Base-by-base conservation (phyloP, 2,329 filamentous ascomycete species). In the Beauveria varroae region DNA sequence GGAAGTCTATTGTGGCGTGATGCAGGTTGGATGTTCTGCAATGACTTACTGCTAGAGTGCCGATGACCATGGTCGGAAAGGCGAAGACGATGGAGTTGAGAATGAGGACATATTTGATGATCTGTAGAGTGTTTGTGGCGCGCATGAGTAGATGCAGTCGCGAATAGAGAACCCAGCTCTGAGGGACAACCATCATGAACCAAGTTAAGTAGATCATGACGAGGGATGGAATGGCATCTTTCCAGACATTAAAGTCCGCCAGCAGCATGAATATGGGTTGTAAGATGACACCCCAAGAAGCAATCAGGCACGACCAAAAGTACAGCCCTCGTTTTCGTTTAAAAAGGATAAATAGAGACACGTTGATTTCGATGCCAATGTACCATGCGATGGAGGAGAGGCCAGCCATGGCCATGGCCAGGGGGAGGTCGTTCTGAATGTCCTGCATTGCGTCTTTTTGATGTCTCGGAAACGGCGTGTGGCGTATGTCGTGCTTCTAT, bases 141-240 rank as follows among this genome's bases (percentile, higher is more conserved):
- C 76, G 78, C 5, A 83, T 73, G n/a, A 87, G 76, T 2, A 87
- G 75, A 67, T 86, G 82, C 1, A 87, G 75, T 6, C 84, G 78
- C 2, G 83, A 86, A 72, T 83, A 87, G 1, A 87, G 73, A 2
- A 87, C 83, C 24, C 85, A 67, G 0, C 79, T 79, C 67, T 86
- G 82, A 0, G 83, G 83, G 5, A 82, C 81, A 1, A 86, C 78
- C 81, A 86, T 85, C 3, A 65, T 66, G 8, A 65, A 62, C 68
- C 68, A 70, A 4, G 64, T 64, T 1, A 66, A 24, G 24, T 65
- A 64, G 16, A 66, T 67, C 51, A 66, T 58, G 55, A 58, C 57
- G 18, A 65, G 54, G 4, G 62, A 61, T 3, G 62, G 63, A 7
- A 64, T 55, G 1, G 53, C 54, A 43, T 62, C 54, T 1, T 49